Evolutionary conservation across 108 stramenopile genomes (phyloP), one percentile per base, ranked within the genome.

Genomic region (Cyclotella baltica): DNA sequence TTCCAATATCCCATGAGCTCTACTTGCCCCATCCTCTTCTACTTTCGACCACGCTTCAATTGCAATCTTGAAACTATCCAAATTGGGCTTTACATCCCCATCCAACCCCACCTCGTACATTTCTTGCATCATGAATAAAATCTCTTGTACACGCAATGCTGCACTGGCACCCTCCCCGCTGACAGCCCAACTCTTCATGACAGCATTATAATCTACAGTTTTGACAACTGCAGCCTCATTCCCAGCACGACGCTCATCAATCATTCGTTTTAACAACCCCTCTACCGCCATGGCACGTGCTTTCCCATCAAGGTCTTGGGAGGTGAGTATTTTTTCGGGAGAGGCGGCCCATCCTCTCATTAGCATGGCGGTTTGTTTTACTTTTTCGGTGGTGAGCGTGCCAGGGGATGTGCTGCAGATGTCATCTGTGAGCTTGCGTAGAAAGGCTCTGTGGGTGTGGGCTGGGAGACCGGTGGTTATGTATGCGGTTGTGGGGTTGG

Each of bases 261-360:
- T 79, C 53, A 95, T 78, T 58, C 94, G 84, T 51, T 91, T 90
- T 31, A 95, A 59, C 4, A 95, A 62, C 4, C 71, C 67, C 72
- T 95, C 94, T 4, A 90, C 78, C 3, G 85, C 83, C 53, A 95
- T 67, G 15, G 93, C 89, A 37, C 83, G 73, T 67, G 90, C 89
- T 30, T 73, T 85, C 23, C 81, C 64, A 59, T 62, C 76, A 19
- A 34, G 34, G n/a, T n/a, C n/a, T 33, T 59, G 30, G 18, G 43
- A 22, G 19, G 59, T 13, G 6, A 62, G 46, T 4, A 70, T 25
- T 43, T 62, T 51, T 23, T 67, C 59, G 2, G 73, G 73, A 2
- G 68, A 64, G 20, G n/a, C 48, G 19, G 87, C 78, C 93, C 93
- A 94, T 16, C 89, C 93, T 3, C 83, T 80, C 85, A 94, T 88